These are phyloP conservation scores for Xylariaceae sp. DNA, from an alignment of 2,329 filamentous ascomycete genomes.

Conservation along the genomic window DNA sequence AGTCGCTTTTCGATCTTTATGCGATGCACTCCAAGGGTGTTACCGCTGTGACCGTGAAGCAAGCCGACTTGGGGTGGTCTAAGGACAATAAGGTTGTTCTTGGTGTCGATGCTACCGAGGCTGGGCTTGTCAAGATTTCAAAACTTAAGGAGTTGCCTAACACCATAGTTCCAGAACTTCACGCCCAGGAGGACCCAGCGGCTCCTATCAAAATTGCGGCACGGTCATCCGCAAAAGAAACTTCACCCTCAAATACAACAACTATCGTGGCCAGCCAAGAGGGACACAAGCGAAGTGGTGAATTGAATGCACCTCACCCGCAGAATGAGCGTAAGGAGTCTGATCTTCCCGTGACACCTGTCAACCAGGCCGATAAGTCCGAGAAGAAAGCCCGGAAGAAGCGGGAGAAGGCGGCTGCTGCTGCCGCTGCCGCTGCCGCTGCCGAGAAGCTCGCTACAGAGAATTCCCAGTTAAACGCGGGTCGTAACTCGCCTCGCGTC, in stretches of 20 bases:
- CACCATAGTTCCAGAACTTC: slow-evolving; percentile 55
- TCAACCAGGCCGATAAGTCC: slow-evolving; percentile 41
- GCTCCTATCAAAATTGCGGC: slow-evolving; percentile 39
- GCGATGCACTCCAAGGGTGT: slow-evolving; percentile 97
- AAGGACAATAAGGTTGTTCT: slow-evolving; percentile 86
- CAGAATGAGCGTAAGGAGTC: slow-evolving; percentile 41
- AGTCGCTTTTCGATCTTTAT: slow-evolving; percentile 89
- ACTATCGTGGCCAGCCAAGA: slow-evolving; percentile 34
- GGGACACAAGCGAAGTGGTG: slow-evolving; percentile 34
- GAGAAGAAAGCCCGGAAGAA: slow-evolving; percentile 45
- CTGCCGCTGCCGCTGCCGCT: slow-evolving; percentile 53
- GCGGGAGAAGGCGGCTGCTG: slow-evolving; percentile 63
- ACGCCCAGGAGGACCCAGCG: slow-evolving; percentile 50
- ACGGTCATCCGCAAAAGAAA: slow-evolving; percentile 37
- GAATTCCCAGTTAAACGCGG: slow-evolving; percentile 50
- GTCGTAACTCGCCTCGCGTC: slow-evolving; percentile 44
- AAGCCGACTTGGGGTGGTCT: slow-evolving; percentile 90
- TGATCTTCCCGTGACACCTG: slow-evolving; percentile 36
- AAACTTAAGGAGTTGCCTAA: slow-evolving; percentile 65
- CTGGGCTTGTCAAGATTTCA: slow-evolving; percentile 76
- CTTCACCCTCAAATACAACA: slow-evolving; percentile 33
- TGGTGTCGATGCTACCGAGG: slow-evolving; percentile 76
- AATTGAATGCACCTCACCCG: slow-evolving; percentile 28
- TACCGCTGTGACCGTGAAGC: slow-evolving; percentile 85
- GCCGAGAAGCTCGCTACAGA: slow-evolving; percentile 46